These are phyloP conservation scores for Chaetoceros muelleri DNA, from an alignment of 108 stramenopile species.

Conservation along the genomic window DNA sequence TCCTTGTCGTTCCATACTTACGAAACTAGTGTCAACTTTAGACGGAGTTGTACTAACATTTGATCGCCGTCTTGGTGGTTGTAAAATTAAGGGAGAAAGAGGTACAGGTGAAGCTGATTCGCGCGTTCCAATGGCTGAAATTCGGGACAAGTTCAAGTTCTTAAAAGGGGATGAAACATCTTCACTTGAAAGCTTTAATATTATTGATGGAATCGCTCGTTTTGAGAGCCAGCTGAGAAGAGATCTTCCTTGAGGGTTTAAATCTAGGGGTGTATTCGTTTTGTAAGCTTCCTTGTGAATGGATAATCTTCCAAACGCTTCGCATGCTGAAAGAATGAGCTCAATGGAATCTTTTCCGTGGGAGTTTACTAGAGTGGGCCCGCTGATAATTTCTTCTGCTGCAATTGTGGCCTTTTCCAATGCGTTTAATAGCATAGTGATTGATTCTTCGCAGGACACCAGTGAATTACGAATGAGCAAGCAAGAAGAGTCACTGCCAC, in stretches of 20 bases:
- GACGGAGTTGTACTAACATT: neutral
- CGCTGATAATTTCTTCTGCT: constrained; percentile 17
- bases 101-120: neutral
- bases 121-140: constrained; percentile 28
- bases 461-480: constrained; percentile 9
- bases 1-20: neutral
- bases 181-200: constrained; percentile 6
- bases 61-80: neutral
- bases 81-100: neutral
- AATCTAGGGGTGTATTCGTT: constrained; percentile 14
- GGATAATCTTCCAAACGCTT: constrained; percentile 47
- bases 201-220: constrained; percentile 40
- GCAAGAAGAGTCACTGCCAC: constrained; percentile 11
- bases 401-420: constrained; percentile 18
- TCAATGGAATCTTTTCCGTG: constrained; percentile 2
- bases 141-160: constrained; percentile 49
- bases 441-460: constrained; percentile 13
- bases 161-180: constrained; percentile 23
- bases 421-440: constrained; percentile 8
- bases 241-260: constrained; percentile 17
- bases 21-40: neutral
- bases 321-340: constrained; percentile 24
- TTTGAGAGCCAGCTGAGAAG: constrained; percentile 56
- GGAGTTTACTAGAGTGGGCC: neutral
- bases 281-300: constrained; percentile 49